Evolutionary conservation across 2,329 filamentous ascomycete genomes (phyloP), one percentile per base, ranked within the genome.

Genomic region (Trichoderma endophyticum): DNA sequence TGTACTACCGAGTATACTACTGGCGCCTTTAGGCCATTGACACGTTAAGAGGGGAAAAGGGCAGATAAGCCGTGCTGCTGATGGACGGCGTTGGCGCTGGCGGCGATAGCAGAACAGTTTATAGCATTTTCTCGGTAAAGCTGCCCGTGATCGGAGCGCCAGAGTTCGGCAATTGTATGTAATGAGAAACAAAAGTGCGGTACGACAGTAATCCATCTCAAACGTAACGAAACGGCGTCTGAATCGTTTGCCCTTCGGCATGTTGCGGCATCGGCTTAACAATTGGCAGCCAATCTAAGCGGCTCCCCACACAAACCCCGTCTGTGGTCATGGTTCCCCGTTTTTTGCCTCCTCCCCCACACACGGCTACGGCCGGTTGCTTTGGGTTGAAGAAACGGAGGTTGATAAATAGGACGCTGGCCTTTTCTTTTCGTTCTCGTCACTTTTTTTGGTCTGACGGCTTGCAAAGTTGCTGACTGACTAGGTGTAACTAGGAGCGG

Each of bases 231-330:
- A 34, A 54, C 62, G 62, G 62, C 43, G 43, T 34, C 18, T 51
- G 39, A 30, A 12, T 51, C 43, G n/a, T 51, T n/a, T n/a, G n/a
- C n/a, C n/a, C 21, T 56, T 73, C 74, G 73, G 73, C 70, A 74
- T 74, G 67, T 30, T 56, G 69, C 72, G 72, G 73, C 74, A 75
- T 75, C 74, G 74, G 73, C 71, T 72, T 66, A 72, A 73, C 59
- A 61, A 70, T 26, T 59, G 30, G 11, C 12, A 26, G 12, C 51
- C 34, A 59, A 54, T 48, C 32, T 63, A 24, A 54, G 54, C 36
- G 70, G 56, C 57, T 51, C 62, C 59, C 24, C 71, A 67, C 65
- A 68, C 54, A 61, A 43, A n/a, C 51, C 43, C 59, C 51, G 28
- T 32, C n/a, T 51, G 39, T 43, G 39, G 57, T 54, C 14, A 21